Percentiles rank a stretch among this genome's conserved stretches.
These are phyloP conservation scores for Aspergillus campestris DNA, from an alignment of 495 filamentous ascomycete species.

Conservation along the genomic window DNA sequence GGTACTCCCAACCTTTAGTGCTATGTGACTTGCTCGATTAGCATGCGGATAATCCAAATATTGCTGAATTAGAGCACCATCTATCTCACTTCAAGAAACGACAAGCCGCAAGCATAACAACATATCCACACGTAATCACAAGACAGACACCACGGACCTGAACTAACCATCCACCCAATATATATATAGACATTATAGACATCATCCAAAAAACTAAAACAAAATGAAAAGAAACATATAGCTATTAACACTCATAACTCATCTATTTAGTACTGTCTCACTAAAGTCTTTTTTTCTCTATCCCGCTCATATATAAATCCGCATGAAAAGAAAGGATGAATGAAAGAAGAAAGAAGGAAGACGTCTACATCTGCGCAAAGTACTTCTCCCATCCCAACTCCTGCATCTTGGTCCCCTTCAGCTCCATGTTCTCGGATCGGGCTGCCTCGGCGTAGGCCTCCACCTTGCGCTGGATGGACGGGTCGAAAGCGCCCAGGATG, in stretches of 20 bases:
- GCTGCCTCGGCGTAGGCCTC: conserved; percentile 59
- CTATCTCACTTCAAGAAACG: no score
- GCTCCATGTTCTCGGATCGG: conserved; percentile 57
- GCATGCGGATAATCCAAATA: no score
- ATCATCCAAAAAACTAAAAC: no score
- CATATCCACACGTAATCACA: neutral
- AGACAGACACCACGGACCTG: no score
- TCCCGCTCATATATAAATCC: conserved; percentile 8
- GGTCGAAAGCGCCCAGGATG: conserved; percentile 66
- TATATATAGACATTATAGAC: no score
- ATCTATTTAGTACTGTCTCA: no score
- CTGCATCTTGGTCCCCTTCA: conserved; percentile 38
- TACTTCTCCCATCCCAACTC: conserved; percentile 66
- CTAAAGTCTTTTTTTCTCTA: neutral
- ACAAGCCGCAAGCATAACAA: neutral
- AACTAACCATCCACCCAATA: neutral
- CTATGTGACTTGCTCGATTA: no score
- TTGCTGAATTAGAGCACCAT: no score
- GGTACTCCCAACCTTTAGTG: no score
- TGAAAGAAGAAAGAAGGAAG: neutral
- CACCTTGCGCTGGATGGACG: conserved; percentile 49
- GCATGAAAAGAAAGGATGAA: conserved; percentile 1
- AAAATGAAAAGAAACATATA: no score
- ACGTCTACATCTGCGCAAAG: conserved; percentile 45
- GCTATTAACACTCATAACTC: no score